These are phyloP conservation scores for Austroboletus novae-zelandiae DNA, from an alignment of 1,284 basidiomycete genomes.

Conservation along the genomic window DNA sequence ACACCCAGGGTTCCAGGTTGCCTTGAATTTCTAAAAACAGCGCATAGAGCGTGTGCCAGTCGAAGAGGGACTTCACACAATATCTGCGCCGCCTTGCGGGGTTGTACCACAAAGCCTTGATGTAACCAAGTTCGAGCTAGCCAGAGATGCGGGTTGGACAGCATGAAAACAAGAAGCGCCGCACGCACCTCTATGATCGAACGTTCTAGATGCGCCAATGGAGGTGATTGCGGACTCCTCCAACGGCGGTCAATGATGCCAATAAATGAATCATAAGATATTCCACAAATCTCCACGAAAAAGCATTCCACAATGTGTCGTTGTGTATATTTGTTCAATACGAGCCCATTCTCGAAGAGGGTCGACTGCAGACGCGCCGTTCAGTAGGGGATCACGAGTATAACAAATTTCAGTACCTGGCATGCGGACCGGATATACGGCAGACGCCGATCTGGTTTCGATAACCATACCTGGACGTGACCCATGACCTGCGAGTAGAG, in stretches of 20 bases:
- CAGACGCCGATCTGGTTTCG: constrained; percentile 38
- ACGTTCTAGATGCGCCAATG: constrained; percentile 50
- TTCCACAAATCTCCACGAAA: constrained; percentile 60
- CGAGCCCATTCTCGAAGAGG: constrained; percentile 54
- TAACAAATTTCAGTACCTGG: constrained; percentile 41
- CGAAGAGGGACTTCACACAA: constrained; percentile 57
- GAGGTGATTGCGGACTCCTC: constrained; percentile 32
- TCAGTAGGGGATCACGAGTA: constrained; percentile 6
- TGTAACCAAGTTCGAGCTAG: constrained; percentile 57
- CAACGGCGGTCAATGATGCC: constrained; percentile 39
- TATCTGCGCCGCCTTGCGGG: constrained; percentile 63
- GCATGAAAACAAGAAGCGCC: constrained; percentile 3
- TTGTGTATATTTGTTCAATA: constrained; percentile 51
- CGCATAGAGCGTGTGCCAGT: constrained; percentile 64
- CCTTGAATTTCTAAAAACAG: constrained; percentile 38
- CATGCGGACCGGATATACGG: constrained; percentile 61
- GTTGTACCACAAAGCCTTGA: constrained; percentile 64
- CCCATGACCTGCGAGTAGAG: constrained; percentile 45
- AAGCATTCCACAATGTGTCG: constrained; percentile 64
- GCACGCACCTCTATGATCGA: constrained; percentile 50
- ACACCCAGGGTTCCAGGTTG: constrained; percentile 35
- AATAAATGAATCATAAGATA: constrained; percentile 46
- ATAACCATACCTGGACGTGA: constrained; percentile 46
- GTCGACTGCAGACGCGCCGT: constrained; percentile 41
- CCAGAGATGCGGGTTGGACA: not conserved